Evolutionary conservation across 805 yeast species (phyloP).

Genomic region (Zygosaccharomyces rouxii): DNA sequence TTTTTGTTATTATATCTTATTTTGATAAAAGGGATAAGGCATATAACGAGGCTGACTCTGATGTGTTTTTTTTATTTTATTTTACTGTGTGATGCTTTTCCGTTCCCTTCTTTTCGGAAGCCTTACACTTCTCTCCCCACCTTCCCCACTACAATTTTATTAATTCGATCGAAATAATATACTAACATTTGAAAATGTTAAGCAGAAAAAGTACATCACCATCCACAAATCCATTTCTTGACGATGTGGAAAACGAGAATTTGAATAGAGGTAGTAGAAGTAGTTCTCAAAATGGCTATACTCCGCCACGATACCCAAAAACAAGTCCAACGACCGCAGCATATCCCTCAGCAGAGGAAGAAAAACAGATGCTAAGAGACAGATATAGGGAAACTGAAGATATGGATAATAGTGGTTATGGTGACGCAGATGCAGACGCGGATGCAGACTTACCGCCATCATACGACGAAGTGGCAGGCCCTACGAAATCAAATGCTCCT

Average conservation of each 20-base stretch:
- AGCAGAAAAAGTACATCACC: slow-evolving; percentile 15
- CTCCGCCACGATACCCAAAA: slow-evolving; percentile 9
- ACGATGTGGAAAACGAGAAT: slow-evolving; percentile 25
- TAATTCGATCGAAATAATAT: slow-evolving; percentile 2
- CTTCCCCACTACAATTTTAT: neutral
- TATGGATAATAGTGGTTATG: slow-evolving; percentile 11
- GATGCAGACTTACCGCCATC: slow-evolving; percentile 51
- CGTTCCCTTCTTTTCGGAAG: too few species aligned
- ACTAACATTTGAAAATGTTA: slow-evolving; percentile 10
- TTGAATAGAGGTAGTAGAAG: neutral
- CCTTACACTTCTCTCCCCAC: too few species aligned
- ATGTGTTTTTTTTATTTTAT: neutral
- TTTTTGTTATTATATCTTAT: neutral
- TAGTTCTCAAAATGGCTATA: neutral
- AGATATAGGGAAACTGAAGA: slow-evolving; percentile 30
- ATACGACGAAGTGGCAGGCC: slow-evolving; percentile 65
- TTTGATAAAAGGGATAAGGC: neutral
- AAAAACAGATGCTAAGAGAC: slow-evolving; percentile 31
- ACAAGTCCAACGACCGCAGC: slow-evolving; percentile 17
- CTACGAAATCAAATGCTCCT: slow-evolving; percentile 38
- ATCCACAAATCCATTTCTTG: slow-evolving; percentile 35
- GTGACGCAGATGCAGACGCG: neutral
- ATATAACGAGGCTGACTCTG: slow-evolving; percentile 1
- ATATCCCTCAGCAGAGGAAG: slow-evolving; percentile 37
- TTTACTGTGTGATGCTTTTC: neutral